Conservation (phyloP, 371 early-diverging fungal genomes). For the Coemansia sp. region DNA sequence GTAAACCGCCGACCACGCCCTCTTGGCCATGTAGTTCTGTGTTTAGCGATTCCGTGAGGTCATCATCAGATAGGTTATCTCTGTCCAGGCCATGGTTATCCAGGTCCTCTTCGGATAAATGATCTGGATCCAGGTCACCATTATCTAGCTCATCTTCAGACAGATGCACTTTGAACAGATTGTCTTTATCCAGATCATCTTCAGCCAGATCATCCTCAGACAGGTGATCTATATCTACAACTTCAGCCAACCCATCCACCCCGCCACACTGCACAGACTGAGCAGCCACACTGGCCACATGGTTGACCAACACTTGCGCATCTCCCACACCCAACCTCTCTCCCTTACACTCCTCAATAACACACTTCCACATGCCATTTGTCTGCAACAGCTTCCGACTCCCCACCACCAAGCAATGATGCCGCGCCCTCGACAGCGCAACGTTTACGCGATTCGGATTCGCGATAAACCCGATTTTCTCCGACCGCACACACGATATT, state of each 20-base stretch:
- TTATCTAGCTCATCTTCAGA: neutral
- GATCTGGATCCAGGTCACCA: neutral
- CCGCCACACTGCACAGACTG: neutral
- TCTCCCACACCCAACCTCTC: slow-evolving; percentile 6
- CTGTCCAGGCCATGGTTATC: no score
- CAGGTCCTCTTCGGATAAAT: neutral
- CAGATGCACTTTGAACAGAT: neutral
- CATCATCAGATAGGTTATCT: neutral
- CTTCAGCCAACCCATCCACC: neutral
- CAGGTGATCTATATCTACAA: no score
- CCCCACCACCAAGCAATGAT: slow-evolving; percentile 41
- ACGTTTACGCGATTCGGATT: slow-evolving; percentile 54
- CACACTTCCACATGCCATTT: slow-evolving; percentile 36
- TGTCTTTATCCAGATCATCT: neutral
- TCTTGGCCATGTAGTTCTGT: slow-evolving; percentile 22
- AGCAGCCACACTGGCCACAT: slow-evolving; percentile 13
- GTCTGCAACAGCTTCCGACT: slow-evolving; percentile 28
- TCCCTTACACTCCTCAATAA: slow-evolving; percentile 36
- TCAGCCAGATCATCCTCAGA: neutral
- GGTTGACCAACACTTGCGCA: slow-evolving; percentile 37
- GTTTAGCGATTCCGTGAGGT: neutral
- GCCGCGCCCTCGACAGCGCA: slow-evolving; percentile 52
- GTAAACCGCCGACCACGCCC: slow-evolving; percentile 31
- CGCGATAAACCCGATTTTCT: slow-evolving; percentile 49
- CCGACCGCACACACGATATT: slow-evolving; percentile 60